Evolutionary conservation across 306 rosid genomes (phyloP), one percentile per base, ranked within the genome.

Genomic region (Castanea crenata): DNA sequence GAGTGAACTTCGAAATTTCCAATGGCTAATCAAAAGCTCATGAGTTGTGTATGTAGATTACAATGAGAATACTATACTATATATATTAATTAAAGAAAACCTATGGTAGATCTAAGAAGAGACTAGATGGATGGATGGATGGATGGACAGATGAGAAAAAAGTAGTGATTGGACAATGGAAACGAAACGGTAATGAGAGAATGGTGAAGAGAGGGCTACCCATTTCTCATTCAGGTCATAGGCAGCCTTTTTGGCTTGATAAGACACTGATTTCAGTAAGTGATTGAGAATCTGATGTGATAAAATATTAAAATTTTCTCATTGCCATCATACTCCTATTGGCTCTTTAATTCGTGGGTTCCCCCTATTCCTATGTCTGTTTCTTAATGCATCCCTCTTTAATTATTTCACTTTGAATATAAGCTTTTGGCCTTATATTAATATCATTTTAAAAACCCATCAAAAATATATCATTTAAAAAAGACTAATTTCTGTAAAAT

Each of bases 91-190:
- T 29, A 32, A 8, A 67, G 54, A 67, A 14, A 63, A 15, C 31
- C 2, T 27, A 62, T 14, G 5, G 29, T 12, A 25, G 11, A 62
- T 12, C 6, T 5, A 65, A 18, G 20, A 32, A 10, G n/a, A 6
- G 46, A 18, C 9, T 29, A 32, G 56, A 63, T 10, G 10, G 79
- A 67, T 80, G 21, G 21, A 67, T 80, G 21, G 21, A 21, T 21
- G 57, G 87, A 87, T 83, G 82, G 89, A 85, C 89, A 73, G 83
- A 38, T 65, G 81, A 75, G 86, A 34, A 27, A 75, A 87, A 83
- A 82, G 83, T 3, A 12, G 46, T 76, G 92, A 87, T 84, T 81
- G 79, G 88, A 90, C 92, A 72, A 52, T 38, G 73, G 84, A 88
- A 75, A 61, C 44, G 86, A 80, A 81, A 78, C 71, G 75, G 12